Evolutionary conservation across 495 filamentous ascomycete genomes (phyloP), one percentile per base, ranked within the genome.

Genomic region (Lentithecium fluviatile): DNA sequence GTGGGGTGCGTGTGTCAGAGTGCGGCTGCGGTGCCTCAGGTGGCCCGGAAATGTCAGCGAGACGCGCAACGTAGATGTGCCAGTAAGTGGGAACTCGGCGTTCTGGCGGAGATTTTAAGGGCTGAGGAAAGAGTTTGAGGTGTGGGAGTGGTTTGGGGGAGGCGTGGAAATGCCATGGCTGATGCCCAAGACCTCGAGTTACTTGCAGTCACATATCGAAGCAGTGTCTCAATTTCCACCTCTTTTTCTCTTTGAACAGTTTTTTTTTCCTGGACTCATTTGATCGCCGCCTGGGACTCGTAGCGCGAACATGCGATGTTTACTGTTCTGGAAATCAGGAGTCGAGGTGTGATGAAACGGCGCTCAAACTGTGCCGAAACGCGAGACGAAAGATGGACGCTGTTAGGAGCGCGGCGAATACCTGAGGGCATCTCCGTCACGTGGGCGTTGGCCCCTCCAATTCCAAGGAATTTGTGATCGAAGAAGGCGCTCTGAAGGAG

Each of bases 351-450:
- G 42, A 24, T 54, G 50, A 62, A 62, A 58, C 56, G 58, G 17
- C 21, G 10, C 38, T 62, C 58, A 62, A 62, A 62, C 58, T 10
- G 13, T 48, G 12, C n/a, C 58, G 58, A 62, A 62, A 62, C 58
- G 29, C 34, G 17, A 24, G 7, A n/a, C 47, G 58, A 52, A 25
- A 7, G 36, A 51, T 49, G 17, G 56, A 23, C 56, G 34, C 6
- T 8, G 51, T 38, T n/a, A 20, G 19, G n/a, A 20, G 24, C 17
- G 29, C 26, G 6, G 26, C 29, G 8, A 38, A 15, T 38, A 15
- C 49, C 17, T 15, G 46, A 29, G 46, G 7, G 17, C 11, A 26
- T 24, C 21, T 49, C 15, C 10, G 23, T 29, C n/a, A 29, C 8
- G 8, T 13, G 46, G 32, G 6, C 6, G 5, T 15, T 49, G 24